These are phyloP conservation scores for Arabidopsis lyrata DNA, from an alignment of 441 rosid species.

Conservation along the genomic window DNA sequence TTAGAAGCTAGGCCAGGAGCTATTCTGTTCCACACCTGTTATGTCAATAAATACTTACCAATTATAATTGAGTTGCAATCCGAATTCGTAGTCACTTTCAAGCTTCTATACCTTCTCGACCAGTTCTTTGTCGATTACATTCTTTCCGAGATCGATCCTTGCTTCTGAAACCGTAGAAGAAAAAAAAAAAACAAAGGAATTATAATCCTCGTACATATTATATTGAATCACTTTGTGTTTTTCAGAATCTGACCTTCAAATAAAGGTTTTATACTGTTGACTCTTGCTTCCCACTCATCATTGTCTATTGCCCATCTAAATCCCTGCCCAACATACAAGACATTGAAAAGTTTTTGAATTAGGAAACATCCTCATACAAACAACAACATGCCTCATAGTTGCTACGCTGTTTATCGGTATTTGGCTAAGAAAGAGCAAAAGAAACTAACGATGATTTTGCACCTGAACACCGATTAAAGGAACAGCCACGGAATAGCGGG, in stretches of 20 bases:
- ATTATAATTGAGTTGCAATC: constrained; percentile 3
- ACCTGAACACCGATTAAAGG: constrained; percentile 97
- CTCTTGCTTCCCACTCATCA: constrained; percentile 86
- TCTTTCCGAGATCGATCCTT: constrained; percentile 68
- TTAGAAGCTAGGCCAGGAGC: constrained; percentile 87
- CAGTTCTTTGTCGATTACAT: constrained; percentile 72
- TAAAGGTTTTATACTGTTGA: constrained; percentile 72
- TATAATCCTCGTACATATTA: constrained; percentile 1
- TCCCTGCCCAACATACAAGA: constrained; percentile 56
- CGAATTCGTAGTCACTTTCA: constrained; percentile 15
- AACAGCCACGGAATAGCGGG: constrained; percentile 68
- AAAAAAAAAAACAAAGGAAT: background rate
- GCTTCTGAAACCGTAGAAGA: constrained; percentile 61
- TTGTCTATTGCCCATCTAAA: constrained; percentile 92
- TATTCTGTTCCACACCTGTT: constrained; percentile 94
- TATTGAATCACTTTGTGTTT: constrained; percentile 12
- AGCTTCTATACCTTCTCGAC: constrained; percentile 73
- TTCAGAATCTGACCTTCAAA: constrained; percentile 73
- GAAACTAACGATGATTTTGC: constrained; percentile 3
- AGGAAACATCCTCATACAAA: constrained; percentile 7
- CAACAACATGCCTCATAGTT: background rate
- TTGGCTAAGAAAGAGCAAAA: background rate
- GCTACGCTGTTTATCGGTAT: background rate
- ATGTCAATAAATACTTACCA: constrained; percentile 22
- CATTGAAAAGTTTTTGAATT: background rate